Evolutionary conservation across 768 basidiomycete species (phyloP), one percentile per base, ranked within the genome.

Genomic region (Exsudoporus frostii): DNA sequence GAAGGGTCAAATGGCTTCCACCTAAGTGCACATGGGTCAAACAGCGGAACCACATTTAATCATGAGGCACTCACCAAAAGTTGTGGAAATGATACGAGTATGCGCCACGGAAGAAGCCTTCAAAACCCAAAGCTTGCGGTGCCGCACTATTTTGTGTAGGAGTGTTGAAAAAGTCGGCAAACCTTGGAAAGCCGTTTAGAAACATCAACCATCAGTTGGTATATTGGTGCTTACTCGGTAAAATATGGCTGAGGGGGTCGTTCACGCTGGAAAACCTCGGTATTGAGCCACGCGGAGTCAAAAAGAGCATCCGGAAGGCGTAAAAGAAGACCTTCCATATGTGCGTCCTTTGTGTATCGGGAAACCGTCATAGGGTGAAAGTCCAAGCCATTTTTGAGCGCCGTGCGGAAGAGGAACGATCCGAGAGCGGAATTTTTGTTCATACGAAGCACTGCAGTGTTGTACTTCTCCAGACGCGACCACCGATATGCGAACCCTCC

Each of bases 291-390:
- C 2, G 97, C 96, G 11, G 95, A 86, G 69, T 98, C 96, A 58
- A 98, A 98, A 51, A 99, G 72, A 8, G 96, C 96, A 66, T 98
- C 97, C 0, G 97, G 95, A 17, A 99, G 78, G 24, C 92, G 83
- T 51, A 94, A 81, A 27, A 99, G 74, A 41, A 98, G 75, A 6
- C 81, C 83, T 55, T 96, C 92, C 29, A 98, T 62, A 55, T 86
- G 78, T 1, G 94, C 93, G 58, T 99, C 96, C 71, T 88, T 88
- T 29, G 87, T 84, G 68, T 99, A 99, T 54, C 83, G 79, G 38
- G 90, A 88, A 34, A 99, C 86, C 1, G 90, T 92, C 91, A 95
- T 95, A 0, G 96, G 96, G 64, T 99, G 97, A 72, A 99, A 98
- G 71, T 98, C 96, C 67, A 98, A 70, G 20, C 84, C 84, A 63